Evolutionary conservation across 768 basidiomycete species (phyloP), one percentile per base, ranked within the genome.

Genomic region (Serendipita sp.): DNA sequence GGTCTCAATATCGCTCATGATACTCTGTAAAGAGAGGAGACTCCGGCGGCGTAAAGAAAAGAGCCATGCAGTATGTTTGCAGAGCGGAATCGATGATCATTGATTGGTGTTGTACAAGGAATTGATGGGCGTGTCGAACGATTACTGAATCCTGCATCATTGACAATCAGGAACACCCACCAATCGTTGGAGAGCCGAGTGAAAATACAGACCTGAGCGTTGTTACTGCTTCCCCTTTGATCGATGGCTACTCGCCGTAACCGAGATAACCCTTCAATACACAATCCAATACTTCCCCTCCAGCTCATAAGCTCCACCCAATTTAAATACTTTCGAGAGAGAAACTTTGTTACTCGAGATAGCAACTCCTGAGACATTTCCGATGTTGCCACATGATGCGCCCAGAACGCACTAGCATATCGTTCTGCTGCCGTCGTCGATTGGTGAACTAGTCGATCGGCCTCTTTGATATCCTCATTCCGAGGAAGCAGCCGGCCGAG

Each of bases 231-330:
- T 50, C 8, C 29, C 1, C 8, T 6, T 5, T 8, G 8, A 50
- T 50, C 8, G 29, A 6, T 5, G 8, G n/a, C 48, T 50, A n/a
- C 8, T n/a, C n/a, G 8, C 8, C 55, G 27, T 8, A 60, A 34
- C 16, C 34, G 29, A 10, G 55, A 60, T 4, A 60, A 33, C 8
- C 27, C 36, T 60, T 36, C 27, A 60, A 60, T n/a, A 33, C 55
- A 27, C 27, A n/a, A 10, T 27, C 33, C 33, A n/a, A 60, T n/a
- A 27, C 33, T 36, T 18, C 36, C 55, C 8, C 55, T 27, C 55
- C 55, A 60, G 55, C 55, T 60, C 55, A 60, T 60, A 10, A 60
- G 55, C 55, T 60, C 55, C 23, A 60, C 55, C 55, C 55, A 60
- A 33, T 60, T 27, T n/a, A 60, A 29, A 10, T 29, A 37, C 8